Evolutionary conservation across 1,284 basidiomycete species (phyloP), one percentile per base, ranked within the genome.

Genomic region (Puccinia novopanici): DNA sequence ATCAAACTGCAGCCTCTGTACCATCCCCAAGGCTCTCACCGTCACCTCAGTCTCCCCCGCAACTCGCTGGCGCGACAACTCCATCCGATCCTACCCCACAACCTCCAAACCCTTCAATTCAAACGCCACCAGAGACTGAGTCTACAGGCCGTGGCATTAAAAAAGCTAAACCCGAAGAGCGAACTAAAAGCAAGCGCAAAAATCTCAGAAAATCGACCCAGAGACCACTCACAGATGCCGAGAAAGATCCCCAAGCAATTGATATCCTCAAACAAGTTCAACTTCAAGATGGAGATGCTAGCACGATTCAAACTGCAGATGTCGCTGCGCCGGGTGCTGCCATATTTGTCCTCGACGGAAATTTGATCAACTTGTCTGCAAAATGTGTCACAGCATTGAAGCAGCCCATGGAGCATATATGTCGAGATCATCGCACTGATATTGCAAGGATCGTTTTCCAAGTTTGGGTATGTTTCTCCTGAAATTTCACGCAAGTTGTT

Each of bases 351-450:
- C 75, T 76, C 2, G 75, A 76, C n/a, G 61, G 59, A n/a, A 76
- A 65, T 30, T 76, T 76, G 48, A 76, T 76, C n/a, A 76, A 76
- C 37, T 76, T 76, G 45, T 76, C 75, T 15, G 37, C 75, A 34
- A 68, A 76, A 67, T 76, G 75, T 55, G 50, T 65, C 27, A 54
- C 37, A 17, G 61, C 75, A 2, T 61, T 76, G n/a, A 48, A 52
- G 15, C 30, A 37, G 34, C 59, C 50, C 37, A 34, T 65, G 61
- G 48, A 24, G 24, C 40, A 27, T 30, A 52, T 76, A 27, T 37
- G 19, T 76, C 75, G 61, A 42, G 48, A 27, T 68, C 75, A 67
- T 65, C 61, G 48, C 1, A 76, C 48, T 34, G 59, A 65, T 19
- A 63, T 76, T 40, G 75, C 61, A 15, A 76, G 50, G 48, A 65